A percentile compares a stretch with the other conserved stretches of the same genome.
Evolutionary conservation across 148 eudicot species (phyloP).

Genomic region (Camellia japonica): DNA sequence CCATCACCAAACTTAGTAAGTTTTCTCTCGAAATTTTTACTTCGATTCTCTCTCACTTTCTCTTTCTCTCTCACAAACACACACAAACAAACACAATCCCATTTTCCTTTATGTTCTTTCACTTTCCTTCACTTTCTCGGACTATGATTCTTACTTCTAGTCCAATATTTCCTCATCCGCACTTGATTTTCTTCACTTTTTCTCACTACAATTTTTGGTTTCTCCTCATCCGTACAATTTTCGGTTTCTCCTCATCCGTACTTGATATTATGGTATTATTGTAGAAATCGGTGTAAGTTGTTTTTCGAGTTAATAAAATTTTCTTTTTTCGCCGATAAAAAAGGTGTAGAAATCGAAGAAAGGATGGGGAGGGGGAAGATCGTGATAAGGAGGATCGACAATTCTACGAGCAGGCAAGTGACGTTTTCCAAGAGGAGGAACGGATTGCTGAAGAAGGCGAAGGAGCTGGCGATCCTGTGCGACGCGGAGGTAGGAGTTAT

Average conservation of each 20-base stretch:
- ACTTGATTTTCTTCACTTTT: neutral
- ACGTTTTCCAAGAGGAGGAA: conserved; percentile 59
- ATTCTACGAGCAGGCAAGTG: conserved; percentile 61
- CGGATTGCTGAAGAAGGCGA: conserved; percentile 61
- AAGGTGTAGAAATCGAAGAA: too few relatives aligned
- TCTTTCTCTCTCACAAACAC: neutral
- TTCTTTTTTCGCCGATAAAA: too few relatives aligned
- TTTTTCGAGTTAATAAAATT: too few relatives aligned
- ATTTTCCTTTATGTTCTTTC: too few relatives aligned
- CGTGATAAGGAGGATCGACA: conserved; percentile 61
- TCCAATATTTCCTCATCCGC: too few relatives aligned
- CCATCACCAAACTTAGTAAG: neutral
- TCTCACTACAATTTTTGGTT: neutral
- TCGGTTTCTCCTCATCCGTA: too few relatives aligned
- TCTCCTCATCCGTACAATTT: neutral
- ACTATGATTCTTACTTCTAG: neutral
- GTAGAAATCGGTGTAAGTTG: too few relatives aligned
- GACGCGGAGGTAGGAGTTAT: conserved; percentile 68
- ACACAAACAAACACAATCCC: neutral
- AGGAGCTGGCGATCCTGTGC: conserved; percentile 57
- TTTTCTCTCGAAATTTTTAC: neutral
- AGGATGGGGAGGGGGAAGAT: conserved; percentile 66
- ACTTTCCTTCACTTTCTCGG: neutral
- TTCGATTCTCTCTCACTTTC: neutral
- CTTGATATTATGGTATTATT: too few relatives aligned